Base-by-base conservation (phyloP, 306 rosid species). In the barrel medic (Medicago truncatula) region DNA sequence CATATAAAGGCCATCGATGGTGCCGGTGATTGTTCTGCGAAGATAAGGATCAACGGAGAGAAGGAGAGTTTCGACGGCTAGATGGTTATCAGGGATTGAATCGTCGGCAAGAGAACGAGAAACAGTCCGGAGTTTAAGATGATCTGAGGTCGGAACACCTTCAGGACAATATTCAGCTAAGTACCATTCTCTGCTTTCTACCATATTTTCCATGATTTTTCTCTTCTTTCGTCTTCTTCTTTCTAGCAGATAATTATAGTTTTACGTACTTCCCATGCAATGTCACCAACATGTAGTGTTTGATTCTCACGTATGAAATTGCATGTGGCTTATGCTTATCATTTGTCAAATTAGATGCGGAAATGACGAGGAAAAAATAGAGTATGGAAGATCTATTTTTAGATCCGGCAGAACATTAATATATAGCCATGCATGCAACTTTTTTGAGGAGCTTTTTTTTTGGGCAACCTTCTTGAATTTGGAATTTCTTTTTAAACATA, bases 121-220 rank as follows among this genome's bases (percentile, higher is more conserved):
- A 2, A 82, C 71, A 0, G 76, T 75, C 7, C 91, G 85, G 63
- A 87, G 85, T 78, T 85, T 84, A 25, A 89, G 91, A 78, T 87
- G 80, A 5, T 87, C 77, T 0, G 90, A 82, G 46, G 70, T 72
- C 15, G 91, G 94, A 73, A 87, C 80, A 15, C 94, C 90, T 8
- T 85, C 43, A 0, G 85, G 43, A 20, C 86, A 81, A 28, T 82
- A 82, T 1, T 83, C 80, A 4, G 87, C 84, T 62, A 89, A 16
- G 82, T 84, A 86, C 95, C 90, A 89, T 74, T 87, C 95, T 78
- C 43, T 74, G 84, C 80, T 87, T 67, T 85, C 80, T 15, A 87
- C 85, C 34, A 41, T 28, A 0, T 34, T 18, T 6, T 6, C 81
- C 88, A 78, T 81, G 28, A 2, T 43, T 49, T 46, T 46, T 13